These are phyloP conservation scores for Colletotrichum sp. DNA, from an alignment of 2,329 filamentous ascomycete genomes.

Conservation along the genomic window DNA sequence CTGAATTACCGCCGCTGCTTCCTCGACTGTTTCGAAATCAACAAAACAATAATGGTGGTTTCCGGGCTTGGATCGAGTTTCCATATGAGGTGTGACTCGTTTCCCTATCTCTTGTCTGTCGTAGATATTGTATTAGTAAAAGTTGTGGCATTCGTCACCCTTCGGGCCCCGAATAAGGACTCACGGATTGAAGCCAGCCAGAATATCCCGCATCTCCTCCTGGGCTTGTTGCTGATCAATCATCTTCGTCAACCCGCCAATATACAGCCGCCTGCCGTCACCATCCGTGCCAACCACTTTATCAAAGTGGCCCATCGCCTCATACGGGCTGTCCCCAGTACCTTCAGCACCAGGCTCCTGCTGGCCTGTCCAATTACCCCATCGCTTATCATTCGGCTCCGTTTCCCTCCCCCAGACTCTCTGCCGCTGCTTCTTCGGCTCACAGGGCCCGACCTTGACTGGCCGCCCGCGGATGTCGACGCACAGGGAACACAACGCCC, in stretches of 20 bases:
- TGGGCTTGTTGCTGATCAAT: conserved; percentile 52
- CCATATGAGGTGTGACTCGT: conserved; percentile 63
- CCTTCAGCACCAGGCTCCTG: conserved; percentile 6
- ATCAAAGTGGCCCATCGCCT: conserved; percentile 35
- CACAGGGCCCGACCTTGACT: conserved; percentile 69
- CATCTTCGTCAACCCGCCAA: conserved; percentile 57
- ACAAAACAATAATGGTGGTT: conserved; percentile 71
- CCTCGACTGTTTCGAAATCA: conserved; percentile 61
- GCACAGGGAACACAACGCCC: conserved; percentile 62
- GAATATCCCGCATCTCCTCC: conserved; percentile 49
- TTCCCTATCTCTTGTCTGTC: conserved; percentile 43
- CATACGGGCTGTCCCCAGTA: conserved; percentile 30
- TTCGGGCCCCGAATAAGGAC: not conserved
- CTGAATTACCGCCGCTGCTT: conserved; percentile 56
- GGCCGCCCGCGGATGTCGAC: conserved; percentile 60
- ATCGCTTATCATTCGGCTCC: conserved; percentile 39
- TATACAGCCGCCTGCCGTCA: conserved; percentile 49
- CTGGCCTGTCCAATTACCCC: conserved; percentile 47
- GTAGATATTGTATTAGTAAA: conserved; percentile 23
- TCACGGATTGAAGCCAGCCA: conserved; percentile 50
- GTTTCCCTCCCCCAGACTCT: conserved; percentile 23
- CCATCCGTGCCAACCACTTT: conserved; percentile 28
- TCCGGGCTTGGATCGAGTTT: conserved; percentile 54
- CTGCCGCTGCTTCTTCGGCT: conserved; percentile 51
- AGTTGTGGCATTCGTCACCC: not conserved